Evolutionary conservation across 768 basidiomycete species (phyloP), one percentile per base, ranked within the genome.

Genomic region (Rhodosporidiobolus odoratus): DNA sequence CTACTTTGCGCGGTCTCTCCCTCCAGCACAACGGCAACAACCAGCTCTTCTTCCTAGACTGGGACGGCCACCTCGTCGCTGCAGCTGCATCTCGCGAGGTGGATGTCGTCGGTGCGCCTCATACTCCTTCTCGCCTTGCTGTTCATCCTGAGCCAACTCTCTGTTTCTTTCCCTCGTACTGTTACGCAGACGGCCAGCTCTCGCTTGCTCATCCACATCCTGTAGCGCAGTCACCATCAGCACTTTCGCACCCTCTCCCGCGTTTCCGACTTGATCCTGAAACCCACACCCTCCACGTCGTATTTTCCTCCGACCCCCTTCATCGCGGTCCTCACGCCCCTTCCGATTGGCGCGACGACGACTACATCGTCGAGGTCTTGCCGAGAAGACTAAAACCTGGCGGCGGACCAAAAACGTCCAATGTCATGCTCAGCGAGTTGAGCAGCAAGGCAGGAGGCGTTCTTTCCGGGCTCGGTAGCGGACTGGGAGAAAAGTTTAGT

Each of bases 291-390:
- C 65, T 73, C 19, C 60, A 69, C 43, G 64, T 73, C 59, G 13
- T 54, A 17, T 73, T 63, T 65, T 21, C 40, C 9, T 43, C 38
- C 56, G 68, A 73, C 45, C 72, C 72, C 2, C 34, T 45, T 6
- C 63, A 37, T 59, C 56, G 16, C 54, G 66, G 52, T 5, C 64
- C 60, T 15, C 6, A 56, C 52, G 50, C 27, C n/a, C 32, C 50
- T 10, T 7, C 40, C 41, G 59, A 60, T 27, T 57, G 60, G 58
- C 25, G 30, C 12, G 59, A 62, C 16, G 61, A 66, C 64, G 72
- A 73, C 35, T 73, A 59, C 32, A 37, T 73, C 60, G 57, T 73
- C 59, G 72, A 73, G 53, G 38, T 41, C 17, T 60, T 73, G 0
- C 72, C 72, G 21, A 17, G 62, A 13, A 27, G 41, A 21, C 58